Evolutionary conservation across 192 early-diverging fungal genomes (phyloP), one percentile per base, ranked within the genome.

Genomic region (Umbelopsis isabellina): DNA sequence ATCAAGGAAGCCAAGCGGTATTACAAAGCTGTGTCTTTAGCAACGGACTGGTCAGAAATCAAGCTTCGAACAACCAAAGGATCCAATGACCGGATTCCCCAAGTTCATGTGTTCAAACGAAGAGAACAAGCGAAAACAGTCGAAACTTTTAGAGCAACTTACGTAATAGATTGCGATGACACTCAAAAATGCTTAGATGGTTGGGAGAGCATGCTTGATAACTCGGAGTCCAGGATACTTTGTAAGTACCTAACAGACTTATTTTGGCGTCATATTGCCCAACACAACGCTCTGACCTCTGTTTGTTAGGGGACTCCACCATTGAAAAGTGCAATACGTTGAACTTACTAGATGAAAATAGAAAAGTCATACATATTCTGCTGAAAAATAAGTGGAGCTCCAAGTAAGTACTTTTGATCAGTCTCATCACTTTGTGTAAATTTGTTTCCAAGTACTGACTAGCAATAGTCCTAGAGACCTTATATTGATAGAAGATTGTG

Each of bases 341-440:
- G 33, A 25, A 61, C 16, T 30, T 61, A 35, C 33, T 16, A 35
- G 30, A 61, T 5, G 33, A 35, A 12, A 61, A 13, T 25, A 25
- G 27, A 27, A 61, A 16, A 61, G 27, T 61, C 11, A 33, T 30
- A 30, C 27, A 61, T 7, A 35, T 61, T 2, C 18, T 61, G 25
- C 30, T 61, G 15, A 61, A 61, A n/a, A 61, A 61, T n/a, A 61
- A 61, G 33, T 61, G 55, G 55, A 61, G 55, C 55, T 61, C 55
- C 10, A 61, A 61, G 55, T 61, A 35, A 61, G 55, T 35, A 61
- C 27, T 6, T 16, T 18, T 4, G 2, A 13, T 18, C 30, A 23
- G 23, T 23, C 53, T 15, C 23, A 18, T n/a, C 1, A 22, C 30
- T 52, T 52, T 1, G 4, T 25, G 7, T 35, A 25, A 8, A 4